Conservation (phyloP, 1,284 basidiomycete genomes). For the Laetiporus sulphureus region DNA sequence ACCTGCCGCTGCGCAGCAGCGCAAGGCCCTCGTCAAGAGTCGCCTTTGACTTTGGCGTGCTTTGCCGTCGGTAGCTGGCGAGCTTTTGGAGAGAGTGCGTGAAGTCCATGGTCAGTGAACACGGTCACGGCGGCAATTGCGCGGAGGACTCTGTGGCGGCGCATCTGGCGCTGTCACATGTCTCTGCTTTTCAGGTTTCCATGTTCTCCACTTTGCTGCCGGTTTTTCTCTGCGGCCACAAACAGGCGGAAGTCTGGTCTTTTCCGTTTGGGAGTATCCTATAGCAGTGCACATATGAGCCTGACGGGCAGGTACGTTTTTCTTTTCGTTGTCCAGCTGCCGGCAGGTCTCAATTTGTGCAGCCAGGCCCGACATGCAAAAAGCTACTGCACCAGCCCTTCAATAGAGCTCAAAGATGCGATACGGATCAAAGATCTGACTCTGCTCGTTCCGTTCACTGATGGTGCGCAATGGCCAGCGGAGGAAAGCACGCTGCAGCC, state of each 20-base stretch:
- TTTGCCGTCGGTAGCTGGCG: slow-evolving; percentile 62
- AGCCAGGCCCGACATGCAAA: no score
- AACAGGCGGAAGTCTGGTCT: no score
- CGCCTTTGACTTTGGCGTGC: slow-evolving; percentile 64
- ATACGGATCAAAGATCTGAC: slow-evolving; percentile 45
- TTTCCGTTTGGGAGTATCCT: no score
- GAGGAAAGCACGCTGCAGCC: slow-evolving; percentile 39
- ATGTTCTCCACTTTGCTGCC: no score
- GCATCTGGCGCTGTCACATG: slow-evolving; percentile 5
- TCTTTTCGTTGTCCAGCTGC: no score
- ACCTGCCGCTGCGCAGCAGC: slow-evolving; percentile 47
- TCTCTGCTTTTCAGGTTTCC: background rate
- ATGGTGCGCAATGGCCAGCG: slow-evolving; percentile 39
- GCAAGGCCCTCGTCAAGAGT: slow-evolving; percentile 56
- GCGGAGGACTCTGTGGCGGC: background rate
- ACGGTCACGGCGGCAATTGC: background rate
- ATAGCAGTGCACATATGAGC: no score
- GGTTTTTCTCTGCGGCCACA: no score
- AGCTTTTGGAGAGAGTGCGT: slow-evolving; percentile 58
- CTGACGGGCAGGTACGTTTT: no score
- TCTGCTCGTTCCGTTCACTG: slow-evolving; percentile 31
- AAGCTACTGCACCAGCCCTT: no score
- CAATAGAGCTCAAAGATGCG: slow-evolving; percentile 24
- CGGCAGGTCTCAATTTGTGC: background rate
- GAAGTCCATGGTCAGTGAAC: slow-evolving; percentile 29